Evolutionary conservation across 164 flowering plant species (phyloP).

Genomic region (Liquidambar formosana): DNA sequence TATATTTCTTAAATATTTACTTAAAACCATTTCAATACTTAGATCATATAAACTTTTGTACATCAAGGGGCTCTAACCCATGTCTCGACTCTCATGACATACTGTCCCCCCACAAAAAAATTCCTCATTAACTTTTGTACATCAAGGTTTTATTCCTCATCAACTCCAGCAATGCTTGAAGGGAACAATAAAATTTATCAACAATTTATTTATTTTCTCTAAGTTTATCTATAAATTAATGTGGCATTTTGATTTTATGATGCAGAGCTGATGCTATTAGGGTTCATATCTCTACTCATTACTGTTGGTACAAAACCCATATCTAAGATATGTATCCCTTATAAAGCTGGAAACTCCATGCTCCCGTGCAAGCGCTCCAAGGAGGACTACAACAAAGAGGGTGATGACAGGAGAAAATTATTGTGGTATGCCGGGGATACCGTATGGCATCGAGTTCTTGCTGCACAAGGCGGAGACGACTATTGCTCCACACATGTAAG

Average conservation of each 20-base stretch:
- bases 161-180: too few species aligned
- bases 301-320: neutral
- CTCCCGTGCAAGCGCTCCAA: constrained; percentile 47
- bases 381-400: neutral
- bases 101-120: neutral
- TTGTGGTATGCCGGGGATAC: too few species aligned
- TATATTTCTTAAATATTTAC: too few species aligned
- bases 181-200: too few species aligned
- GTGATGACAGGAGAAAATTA: constrained; percentile 30
- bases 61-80: too few species aligned
- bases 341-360: constrained; percentile 23
- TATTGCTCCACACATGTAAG: constrained; percentile 33
- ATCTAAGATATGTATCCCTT: neutral
- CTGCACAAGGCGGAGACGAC: constrained; percentile 31
- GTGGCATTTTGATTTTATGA: too few species aligned
- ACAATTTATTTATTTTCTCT: too few species aligned
- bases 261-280: constrained; percentile 50
- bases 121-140: neutral
- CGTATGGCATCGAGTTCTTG: constrained; percentile 51
- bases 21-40: neutral
- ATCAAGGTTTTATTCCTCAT: neutral
- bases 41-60: too few species aligned
- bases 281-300: neutral
- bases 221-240: too few species aligned
- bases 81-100: too few species aligned